Evolutionary conservation across 257 asterid genomes (phyloP).

Genomic region (Mentha longifolia): DNA sequence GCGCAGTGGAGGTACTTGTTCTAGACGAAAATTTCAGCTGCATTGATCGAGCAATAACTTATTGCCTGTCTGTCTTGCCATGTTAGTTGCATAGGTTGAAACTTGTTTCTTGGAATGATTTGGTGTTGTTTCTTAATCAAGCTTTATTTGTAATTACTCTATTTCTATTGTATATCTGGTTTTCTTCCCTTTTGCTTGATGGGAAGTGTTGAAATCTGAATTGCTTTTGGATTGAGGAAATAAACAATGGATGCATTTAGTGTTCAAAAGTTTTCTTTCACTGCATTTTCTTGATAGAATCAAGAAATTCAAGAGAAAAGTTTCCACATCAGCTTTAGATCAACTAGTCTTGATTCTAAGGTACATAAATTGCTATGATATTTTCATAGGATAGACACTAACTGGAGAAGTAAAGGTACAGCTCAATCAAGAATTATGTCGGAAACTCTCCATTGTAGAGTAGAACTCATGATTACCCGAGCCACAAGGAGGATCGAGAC

Average conservation of each 20-base stretch:
- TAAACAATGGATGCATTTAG: background rate
- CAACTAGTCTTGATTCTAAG: background rate
- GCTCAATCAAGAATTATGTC: background rate
- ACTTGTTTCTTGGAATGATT: conserved; percentile 4
- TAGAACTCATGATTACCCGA: too few relatives aligned
- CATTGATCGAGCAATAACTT: conserved; percentile 34
- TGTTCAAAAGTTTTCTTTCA: background rate
- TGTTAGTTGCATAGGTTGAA: background rate
- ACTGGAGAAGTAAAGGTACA: background rate
- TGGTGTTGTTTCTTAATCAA: conserved; percentile 10
- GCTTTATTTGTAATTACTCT: conserved; percentile 24
- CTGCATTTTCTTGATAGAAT: background rate
- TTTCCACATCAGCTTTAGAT: background rate
- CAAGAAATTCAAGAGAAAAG: too few relatives aligned
- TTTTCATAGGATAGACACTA: background rate
- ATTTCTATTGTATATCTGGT: background rate
- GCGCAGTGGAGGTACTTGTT: conserved; percentile 78
- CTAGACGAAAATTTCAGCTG: conserved; percentile 14
- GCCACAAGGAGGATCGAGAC: background rate
- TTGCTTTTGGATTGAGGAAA: conserved; percentile 16
- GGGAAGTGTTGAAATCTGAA: background rate
- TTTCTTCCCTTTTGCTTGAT: conserved; percentile 1
- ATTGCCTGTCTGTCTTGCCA: conserved; percentile 22
- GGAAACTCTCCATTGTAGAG: background rate
- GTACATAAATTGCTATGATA: background rate